phyloP scores from a whole-genome alignment of 495 filamentous ascomycete species.

The Daldinia loculata region DNA sequence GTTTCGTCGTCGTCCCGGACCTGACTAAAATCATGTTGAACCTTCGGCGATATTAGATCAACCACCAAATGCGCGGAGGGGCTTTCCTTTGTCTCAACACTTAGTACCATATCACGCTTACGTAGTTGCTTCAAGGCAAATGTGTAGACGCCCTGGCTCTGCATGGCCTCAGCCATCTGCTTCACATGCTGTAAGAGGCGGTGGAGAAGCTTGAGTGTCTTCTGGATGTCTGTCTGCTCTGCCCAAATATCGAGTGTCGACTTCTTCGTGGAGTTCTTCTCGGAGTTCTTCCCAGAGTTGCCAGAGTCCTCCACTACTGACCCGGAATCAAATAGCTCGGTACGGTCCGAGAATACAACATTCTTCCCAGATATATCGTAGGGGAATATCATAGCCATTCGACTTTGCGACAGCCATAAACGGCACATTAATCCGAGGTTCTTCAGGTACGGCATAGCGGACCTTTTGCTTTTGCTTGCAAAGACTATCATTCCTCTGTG shows the following conservation, averaged over 20 bases:
- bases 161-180: not conserved
- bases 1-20: no score
- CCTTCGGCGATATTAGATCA: no score
- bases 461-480: not conserved
- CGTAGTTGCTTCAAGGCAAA: conserved; percentile 1
- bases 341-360: not conserved
- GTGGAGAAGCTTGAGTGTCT: not conserved
- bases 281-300: not conserved
- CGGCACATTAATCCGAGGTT: not conserved
- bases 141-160: not conserved
- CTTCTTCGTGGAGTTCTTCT: not conserved
- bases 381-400: not conserved
- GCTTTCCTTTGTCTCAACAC: not conserved
- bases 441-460: not conserved
- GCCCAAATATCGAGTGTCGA: not conserved
- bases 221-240: not conserved
- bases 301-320: not conserved
- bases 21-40: no score
- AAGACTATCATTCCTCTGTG: not conserved
- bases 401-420: conserved; percentile 1
- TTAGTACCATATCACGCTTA: not conserved
- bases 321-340: not conserved
- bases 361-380: not conserved
- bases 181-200: conserved; percentile 1
- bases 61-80: not conserved